Evolutionary conservation across 352 stramenopile genomes (phyloP).

Genomic region (Phytopythium ostracodes): DNA sequence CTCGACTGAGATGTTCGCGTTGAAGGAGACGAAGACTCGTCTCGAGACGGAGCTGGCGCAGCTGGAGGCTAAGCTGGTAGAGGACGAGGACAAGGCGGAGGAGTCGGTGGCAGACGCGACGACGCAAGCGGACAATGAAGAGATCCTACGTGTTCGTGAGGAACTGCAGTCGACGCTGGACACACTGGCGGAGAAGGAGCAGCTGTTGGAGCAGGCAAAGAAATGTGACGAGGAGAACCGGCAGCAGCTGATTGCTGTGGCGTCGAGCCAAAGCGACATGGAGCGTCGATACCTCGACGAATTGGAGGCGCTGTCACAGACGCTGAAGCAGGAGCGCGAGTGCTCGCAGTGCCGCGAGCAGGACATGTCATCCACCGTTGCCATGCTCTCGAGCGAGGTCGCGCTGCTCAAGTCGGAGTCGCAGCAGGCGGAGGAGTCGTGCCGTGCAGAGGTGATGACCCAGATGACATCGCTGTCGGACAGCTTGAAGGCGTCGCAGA

Average conservation of each 20-base stretch:
- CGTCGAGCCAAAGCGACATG: slow-evolving; percentile 39
- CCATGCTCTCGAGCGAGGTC: slow-evolving; percentile 29
- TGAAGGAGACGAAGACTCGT: slow-evolving; percentile 32
- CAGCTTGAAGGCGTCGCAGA: slow-evolving; percentile 32
- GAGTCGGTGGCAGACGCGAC: slow-evolving; percentile 18
- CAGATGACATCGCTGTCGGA: slow-evolving; percentile 31
- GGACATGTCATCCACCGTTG: slow-evolving; percentile 30
- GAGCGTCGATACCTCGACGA: slow-evolving; percentile 32
- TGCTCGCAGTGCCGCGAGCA: slow-evolving; percentile 36
- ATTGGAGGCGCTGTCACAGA: slow-evolving; percentile 34
- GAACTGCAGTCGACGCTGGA: slow-evolving; percentile 19
- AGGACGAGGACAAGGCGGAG: slow-evolving; percentile 25
- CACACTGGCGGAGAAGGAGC: slow-evolving; percentile 20
- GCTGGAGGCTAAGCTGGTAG: slow-evolving; percentile 32
- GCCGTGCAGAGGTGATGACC: slow-evolving; percentile 16
- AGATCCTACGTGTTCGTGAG: slow-evolving; percentile 13
- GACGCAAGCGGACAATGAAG: slow-evolving; percentile 22
- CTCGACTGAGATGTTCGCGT: slow-evolving; percentile 24
- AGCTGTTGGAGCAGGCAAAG: slow-evolving; percentile 27
- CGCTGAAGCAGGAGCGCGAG: slow-evolving; percentile 44
- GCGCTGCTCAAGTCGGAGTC: slow-evolving; percentile 28
- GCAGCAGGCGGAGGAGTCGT: slow-evolving; percentile 21
- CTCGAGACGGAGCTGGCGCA: slow-evolving; percentile 36
- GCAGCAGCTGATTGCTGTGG: slow-evolving; percentile 34
- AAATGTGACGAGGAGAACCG: slow-evolving; percentile 31